Evolutionary conservation across 768 basidiomycete genomes (phyloP).

Genomic region (Pisolithus microcarpus): DNA sequence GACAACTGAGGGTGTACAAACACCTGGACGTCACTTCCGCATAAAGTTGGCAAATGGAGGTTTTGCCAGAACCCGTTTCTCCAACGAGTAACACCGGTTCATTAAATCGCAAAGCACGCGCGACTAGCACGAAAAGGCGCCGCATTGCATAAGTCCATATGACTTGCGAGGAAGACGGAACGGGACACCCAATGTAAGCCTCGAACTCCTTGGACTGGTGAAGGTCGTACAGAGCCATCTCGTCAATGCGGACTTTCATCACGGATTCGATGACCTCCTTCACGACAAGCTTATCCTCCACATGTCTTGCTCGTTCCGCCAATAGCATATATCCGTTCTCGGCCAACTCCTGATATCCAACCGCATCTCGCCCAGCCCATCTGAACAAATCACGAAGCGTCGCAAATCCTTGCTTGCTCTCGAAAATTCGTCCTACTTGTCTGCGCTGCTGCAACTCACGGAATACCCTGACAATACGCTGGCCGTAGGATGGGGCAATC

Average conservation of each 20-base stretch:
- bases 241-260: conserved; percentile 84
- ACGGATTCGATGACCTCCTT: conserved; percentile 88
- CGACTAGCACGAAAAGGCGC: conserved; percentile 75
- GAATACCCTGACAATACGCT: conserved; percentile 87
- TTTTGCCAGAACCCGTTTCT: conserved; percentile 96
- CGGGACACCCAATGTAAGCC: conserved; percentile 51
- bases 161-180: conserved; percentile 39
- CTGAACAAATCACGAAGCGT: conserved; percentile 95
- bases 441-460: conserved; percentile 88
- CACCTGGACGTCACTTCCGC: conserved; percentile 56
- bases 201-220: conserved; percentile 35
- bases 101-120: conserved; percentile 80
- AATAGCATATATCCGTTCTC: conserved; percentile 97
- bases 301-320: conserved; percentile 79
- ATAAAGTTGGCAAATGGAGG: conserved; percentile 89
- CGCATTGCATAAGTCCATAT: conserved; percentile 95
- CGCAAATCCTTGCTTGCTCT: conserved; percentile 95
- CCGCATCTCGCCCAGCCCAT: conserved; percentile 88
- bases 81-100: conserved; percentile 95
- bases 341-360: conserved; percentile 87
- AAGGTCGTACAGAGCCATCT: conserved; percentile 57
- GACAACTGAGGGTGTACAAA: conserved; percentile 81
- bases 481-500: conserved; percentile 91
- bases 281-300: conserved; percentile 82
- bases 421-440: conserved; percentile 87